A percentile compares a stretch with the other conserved stretches of the same genome.
phyloP scores from a whole-genome alignment of 805 yeast genomes.

The Candida odintsovae region DNA sequence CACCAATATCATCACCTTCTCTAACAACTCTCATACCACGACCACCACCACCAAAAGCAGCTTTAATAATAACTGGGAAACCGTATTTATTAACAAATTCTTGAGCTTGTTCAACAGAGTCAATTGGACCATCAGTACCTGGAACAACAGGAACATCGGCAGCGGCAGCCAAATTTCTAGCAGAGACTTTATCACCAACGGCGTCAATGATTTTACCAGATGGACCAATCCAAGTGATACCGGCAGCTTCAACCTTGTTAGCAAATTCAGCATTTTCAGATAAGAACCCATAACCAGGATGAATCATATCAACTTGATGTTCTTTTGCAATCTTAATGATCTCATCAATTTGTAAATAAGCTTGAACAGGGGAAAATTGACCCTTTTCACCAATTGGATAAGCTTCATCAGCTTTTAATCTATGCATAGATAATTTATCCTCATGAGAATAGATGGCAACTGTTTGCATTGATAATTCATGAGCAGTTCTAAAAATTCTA shows the following conservation, averaged over 20 bases:
- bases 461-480: conserved; percentile 93
- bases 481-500: conserved; percentile 93
- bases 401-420: conserved; percentile 91
- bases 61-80: conserved; percentile 94
- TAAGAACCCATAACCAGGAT: conserved; percentile 89
- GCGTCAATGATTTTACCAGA: conserved; percentile 80
- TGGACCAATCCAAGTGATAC: conserved; percentile 97
- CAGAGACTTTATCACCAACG: conserved; percentile 96
- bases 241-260: conserved; percentile 79
- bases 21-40: conserved; percentile 99
- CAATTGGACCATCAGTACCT: conserved; percentile 97
- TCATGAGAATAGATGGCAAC: conserved; percentile 97
- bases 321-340: conserved; percentile 79
- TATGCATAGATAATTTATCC: conserved; percentile 90
- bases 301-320: conserved; percentile 79
- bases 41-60: conserved; percentile 99
- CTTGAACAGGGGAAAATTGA: conserved; percentile 91
- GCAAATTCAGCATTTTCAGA: conserved; percentile 94
- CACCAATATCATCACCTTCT: conserved; percentile 89
- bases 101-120: conserved; percentile 66
- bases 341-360: conserved; percentile 93
- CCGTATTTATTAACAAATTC: conserved; percentile 82
- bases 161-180: conserved; percentile 77
- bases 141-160: conserved; percentile 92
- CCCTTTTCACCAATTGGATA: conserved; percentile 88